Evolutionary conservation across 768 basidiomycete genomes (phyloP).

Genomic region (Tylopilus sp.): DNA sequence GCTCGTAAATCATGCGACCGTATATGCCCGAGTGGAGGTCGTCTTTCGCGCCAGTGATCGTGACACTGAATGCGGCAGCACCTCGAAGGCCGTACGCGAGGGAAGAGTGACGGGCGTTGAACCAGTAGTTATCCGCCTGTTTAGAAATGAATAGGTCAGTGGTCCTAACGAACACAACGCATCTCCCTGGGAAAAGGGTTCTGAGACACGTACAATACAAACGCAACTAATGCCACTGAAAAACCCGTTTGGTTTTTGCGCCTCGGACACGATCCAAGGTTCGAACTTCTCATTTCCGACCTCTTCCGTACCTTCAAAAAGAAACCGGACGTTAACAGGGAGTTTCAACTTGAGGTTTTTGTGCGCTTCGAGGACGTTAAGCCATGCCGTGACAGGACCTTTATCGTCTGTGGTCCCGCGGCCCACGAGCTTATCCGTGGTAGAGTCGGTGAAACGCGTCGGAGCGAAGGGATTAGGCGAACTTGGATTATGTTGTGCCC

Average conservation of each 20-base stretch:
- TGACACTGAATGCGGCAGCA: conserved; percentile 75
- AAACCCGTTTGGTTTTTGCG: conserved; percentile 57
- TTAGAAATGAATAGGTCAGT: not conserved
- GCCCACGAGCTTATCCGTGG: conserved; percentile 55
- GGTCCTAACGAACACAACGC: not conserved
- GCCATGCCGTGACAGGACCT: conserved; percentile 82
- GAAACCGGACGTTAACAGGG: conserved; percentile 83
- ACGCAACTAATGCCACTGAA: conserved; percentile 82
- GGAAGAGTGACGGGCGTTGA: conserved; percentile 68
- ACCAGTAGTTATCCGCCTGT: conserved; percentile 90
- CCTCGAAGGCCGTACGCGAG: conserved; percentile 85
- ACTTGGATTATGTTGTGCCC: not conserved
- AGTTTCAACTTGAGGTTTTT: conserved; percentile 59
- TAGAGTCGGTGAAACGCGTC: conserved; percentile 3
- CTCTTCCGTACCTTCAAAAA: conserved; percentile 96
- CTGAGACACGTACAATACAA: conserved; percentile 62
- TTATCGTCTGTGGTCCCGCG: conserved; percentile 89
- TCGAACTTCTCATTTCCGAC: conserved; percentile 82
- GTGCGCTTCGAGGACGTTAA: conserved; percentile 87
- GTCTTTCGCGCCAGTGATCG: conserved; percentile 71
- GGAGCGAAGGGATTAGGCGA: conserved; percentile 1
- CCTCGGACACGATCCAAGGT: conserved; percentile 34
- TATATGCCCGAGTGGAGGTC: conserved; percentile 90
- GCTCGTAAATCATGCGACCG: conserved; percentile 73
- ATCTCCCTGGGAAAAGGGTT: not conserved